A percentile compares a stretch with the other conserved stretches of the same genome.
Evolutionary conservation across 139 green algal genomes (phyloP).

Genomic region (Pleodorina starrii): DNA sequence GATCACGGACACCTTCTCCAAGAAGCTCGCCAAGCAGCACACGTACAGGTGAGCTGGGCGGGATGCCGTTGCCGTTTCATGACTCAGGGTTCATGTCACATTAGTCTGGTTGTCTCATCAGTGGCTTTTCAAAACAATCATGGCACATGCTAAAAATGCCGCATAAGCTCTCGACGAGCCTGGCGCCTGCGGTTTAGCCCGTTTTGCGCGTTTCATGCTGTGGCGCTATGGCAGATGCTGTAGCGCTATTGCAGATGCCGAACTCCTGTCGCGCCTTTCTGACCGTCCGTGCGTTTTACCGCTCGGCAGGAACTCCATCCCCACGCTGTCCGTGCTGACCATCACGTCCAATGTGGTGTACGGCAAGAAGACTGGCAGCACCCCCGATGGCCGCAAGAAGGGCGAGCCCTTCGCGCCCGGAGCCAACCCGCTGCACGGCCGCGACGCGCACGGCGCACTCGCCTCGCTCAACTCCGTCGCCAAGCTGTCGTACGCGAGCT

Average conservation of each 20-base stretch:
- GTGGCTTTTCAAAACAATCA: too few species aligned
- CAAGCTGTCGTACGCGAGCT: constrained; percentile 71
- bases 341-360: constrained; percentile 87
- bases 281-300: not conserved
- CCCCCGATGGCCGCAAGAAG: constrained; percentile 80
- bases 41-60: constrained; percentile 73
- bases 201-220: too few species aligned
- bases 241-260: not conserved
- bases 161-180: too few species aligned
- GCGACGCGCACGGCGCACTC: constrained; percentile 77
- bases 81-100: too few species aligned
- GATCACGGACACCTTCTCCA: constrained; percentile 68
- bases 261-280: not conserved
- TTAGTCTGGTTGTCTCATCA: too few species aligned
- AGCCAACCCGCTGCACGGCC: constrained; percentile 80
- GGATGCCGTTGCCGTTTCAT: too few species aligned
- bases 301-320: constrained; percentile 56
- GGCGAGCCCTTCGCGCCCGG: constrained; percentile 79
- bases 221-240: too few species aligned
- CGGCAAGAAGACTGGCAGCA: constrained; percentile 76
- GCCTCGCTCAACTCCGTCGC: constrained; percentile 74
- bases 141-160: too few species aligned
- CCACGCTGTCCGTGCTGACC: constrained; percentile 83
- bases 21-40: constrained; percentile 70
- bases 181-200: too few species aligned